phyloP scores from a whole-genome alignment of 129 eudicot genomes.

The Flaveria ramosissima region DNA sequence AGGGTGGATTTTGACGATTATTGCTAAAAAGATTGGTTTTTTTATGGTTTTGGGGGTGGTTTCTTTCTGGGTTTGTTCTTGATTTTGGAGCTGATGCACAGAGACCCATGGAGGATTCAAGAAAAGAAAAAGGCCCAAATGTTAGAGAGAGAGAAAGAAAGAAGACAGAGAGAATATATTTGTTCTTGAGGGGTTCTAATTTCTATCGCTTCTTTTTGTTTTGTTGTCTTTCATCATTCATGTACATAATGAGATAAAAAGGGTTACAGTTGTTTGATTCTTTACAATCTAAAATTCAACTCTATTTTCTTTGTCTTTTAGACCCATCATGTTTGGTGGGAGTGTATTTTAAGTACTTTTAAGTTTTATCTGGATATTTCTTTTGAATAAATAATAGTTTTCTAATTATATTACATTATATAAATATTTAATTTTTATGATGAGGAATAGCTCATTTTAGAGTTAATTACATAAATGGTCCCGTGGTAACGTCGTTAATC shows the following conservation, averaged over 20 bases:
- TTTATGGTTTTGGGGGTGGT: constrained; percentile 29
- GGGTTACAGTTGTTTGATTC: constrained; percentile 41
- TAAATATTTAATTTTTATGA: no score
- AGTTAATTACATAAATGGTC: no score
- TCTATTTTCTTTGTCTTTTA: constrained; percentile 31
- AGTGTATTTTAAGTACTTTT: not conserved
- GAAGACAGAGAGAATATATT: constrained; percentile 29
- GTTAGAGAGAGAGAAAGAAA: constrained; percentile 9
- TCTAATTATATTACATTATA: no score
- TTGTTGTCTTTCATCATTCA: constrained; percentile 26
- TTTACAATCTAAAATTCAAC: constrained; percentile 30
- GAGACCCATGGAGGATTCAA: constrained; percentile 54
- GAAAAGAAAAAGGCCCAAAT: not conserved
- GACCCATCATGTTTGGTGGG: constrained; percentile 35
- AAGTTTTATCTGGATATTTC: not conserved
- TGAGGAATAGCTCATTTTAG: no score
- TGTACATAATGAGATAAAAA: constrained; percentile 33
- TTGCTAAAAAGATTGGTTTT: constrained; percentile 28
- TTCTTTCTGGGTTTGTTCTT: constrained; percentile 51
- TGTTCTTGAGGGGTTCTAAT: constrained; percentile 33
- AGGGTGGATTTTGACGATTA: constrained; percentile 31
- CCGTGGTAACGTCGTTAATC: no score
- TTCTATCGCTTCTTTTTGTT: constrained; percentile 38
- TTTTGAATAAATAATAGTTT: no score
- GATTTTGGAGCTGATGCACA: constrained; percentile 55